A percentile compares a stretch with the other conserved stretches of the same genome.
Conservation (phyloP, 108 stramenopile species). For the Parmales sp. region DNA sequence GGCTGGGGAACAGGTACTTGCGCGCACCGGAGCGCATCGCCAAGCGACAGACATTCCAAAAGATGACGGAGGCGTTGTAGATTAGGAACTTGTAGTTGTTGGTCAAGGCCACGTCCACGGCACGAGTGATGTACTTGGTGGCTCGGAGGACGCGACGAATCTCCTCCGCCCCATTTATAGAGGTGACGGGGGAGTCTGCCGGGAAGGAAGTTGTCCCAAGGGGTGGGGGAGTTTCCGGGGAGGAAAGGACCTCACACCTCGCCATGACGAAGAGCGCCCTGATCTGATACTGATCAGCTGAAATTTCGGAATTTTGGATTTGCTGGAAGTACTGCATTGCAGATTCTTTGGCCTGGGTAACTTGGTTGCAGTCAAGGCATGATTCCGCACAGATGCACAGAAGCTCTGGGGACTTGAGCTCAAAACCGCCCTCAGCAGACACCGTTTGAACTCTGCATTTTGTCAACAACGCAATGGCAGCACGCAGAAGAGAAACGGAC, state of each 20-base stretch:
- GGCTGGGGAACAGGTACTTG: constrained; percentile 4
- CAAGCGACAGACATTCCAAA: constrained; percentile 27
- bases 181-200: neutral
- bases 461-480: neutral
- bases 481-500: neutral
- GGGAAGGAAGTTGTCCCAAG: neutral
- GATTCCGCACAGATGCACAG: constrained; percentile 26
- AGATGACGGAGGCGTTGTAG: constrained; percentile 33
- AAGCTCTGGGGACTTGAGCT: constrained; percentile 18
- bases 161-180: neutral
- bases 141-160: neutral
- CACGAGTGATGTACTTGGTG: neutral
- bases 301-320: neutral
- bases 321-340: constrained; percentile 19
- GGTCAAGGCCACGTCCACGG: neutral
- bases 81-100: constrained; percentile 32
- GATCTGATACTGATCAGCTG: constrained; percentile 28
- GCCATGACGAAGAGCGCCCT: constrained; percentile 28
- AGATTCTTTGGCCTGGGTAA: neutral
- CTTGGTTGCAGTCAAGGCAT: constrained; percentile 11
- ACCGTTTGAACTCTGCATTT: neutral
- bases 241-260: neutral
- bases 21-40: constrained; percentile 17
- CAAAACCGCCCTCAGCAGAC: neutral
- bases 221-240: neutral